These are phyloP conservation scores for Neurospora cerealis DNA, from an alignment of 495 filamentous ascomycete genomes.

Conservation along the genomic window DNA sequence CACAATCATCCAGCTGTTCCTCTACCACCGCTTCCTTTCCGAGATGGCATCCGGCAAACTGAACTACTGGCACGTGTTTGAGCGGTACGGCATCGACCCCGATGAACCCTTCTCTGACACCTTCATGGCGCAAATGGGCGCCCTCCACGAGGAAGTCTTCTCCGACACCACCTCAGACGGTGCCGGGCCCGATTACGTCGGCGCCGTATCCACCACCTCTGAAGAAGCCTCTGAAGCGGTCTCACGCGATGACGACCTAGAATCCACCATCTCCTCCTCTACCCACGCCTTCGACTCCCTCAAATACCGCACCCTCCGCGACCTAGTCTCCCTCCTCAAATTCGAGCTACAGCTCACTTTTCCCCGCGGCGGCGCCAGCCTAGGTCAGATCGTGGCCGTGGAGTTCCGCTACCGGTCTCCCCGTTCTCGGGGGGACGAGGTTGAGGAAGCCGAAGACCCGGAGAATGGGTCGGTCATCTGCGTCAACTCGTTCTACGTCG, in stretches of 20 bases:
- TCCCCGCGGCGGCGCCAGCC: slow-evolving; percentile 36
- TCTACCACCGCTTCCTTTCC: slow-evolving; percentile 82
- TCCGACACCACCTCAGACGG: slow-evolving; percentile 24
- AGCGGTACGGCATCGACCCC: slow-evolving; percentile 57
- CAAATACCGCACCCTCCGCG: slow-evolving; percentile 29
- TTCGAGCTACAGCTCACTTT: slow-evolving; percentile 45
- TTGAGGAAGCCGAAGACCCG: slow-evolving; percentile 7
- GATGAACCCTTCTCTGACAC: slow-evolving; percentile 59
- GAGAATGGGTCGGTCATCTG: slow-evolving; percentile 45
- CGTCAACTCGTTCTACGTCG: slow-evolving; percentile 58
- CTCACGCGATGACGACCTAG: not conserved
- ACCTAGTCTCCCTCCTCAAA: slow-evolving; percentile 28
- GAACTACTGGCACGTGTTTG: slow-evolving; percentile 53
- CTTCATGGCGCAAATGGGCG: slow-evolving; percentile 71
- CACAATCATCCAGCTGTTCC: slow-evolving; percentile 75
- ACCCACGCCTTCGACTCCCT: slow-evolving; percentile 3
- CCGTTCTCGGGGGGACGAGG: not conserved
- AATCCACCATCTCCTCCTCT: not conserved
- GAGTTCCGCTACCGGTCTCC: slow-evolving; percentile 43
- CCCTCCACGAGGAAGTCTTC: slow-evolving; percentile 51
- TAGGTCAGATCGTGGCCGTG: slow-evolving; percentile 51
- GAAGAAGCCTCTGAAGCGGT: not conserved
- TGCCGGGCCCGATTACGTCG: not conserved
- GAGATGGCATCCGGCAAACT: slow-evolving; percentile 62
- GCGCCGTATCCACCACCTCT: slow-evolving; percentile 33